phyloP scores from a whole-genome alignment of 768 basidiomycete genomes.

The Suillus lakei region DNA sequence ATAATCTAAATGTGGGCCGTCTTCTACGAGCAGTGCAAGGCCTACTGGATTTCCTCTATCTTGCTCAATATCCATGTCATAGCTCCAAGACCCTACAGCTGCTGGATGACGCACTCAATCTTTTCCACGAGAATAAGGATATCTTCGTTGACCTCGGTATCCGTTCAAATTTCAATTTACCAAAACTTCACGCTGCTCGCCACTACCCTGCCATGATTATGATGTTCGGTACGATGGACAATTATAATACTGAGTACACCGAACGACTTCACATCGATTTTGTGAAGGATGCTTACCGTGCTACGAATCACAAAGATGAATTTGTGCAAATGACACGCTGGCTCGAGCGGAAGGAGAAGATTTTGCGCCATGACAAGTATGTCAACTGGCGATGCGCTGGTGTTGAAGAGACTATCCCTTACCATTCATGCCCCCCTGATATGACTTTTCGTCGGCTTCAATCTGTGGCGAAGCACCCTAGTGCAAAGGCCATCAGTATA shows the following conservation, averaged over 20 bases:
- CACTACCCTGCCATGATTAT: slow-evolving; percentile 41
- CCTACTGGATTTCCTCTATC: slow-evolving; percentile 44
- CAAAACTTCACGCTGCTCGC: slow-evolving; percentile 43
- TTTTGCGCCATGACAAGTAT: slow-evolving; percentile 28
- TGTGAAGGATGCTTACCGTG: slow-evolving; percentile 32
- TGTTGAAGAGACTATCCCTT: slow-evolving; percentile 27
- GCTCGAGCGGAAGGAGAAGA: slow-evolving; percentile 39
- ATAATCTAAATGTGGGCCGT: slow-evolving; percentile 1
- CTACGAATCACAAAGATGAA: slow-evolving; percentile 41
- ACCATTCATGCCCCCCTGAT: slow-evolving; percentile 24
- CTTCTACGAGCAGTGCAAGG: slow-evolving; percentile 18
- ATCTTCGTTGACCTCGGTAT: slow-evolving; percentile 34
- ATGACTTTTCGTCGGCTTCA: slow-evolving; percentile 14
- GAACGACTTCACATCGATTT: slow-evolving; percentile 48
- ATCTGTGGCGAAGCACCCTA: slow-evolving; percentile 31
- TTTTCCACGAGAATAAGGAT: slow-evolving; percentile 43
- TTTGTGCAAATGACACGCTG: slow-evolving; percentile 43
- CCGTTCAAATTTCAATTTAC: slow-evolving; percentile 40
- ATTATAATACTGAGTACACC: slow-evolving; percentile 45
- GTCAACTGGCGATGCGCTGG: slow-evolving; percentile 35
- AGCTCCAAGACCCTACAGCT: slow-evolving; percentile 28
- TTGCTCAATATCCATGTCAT: slow-evolving; percentile 41
- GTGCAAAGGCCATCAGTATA: slow-evolving; percentile 28
- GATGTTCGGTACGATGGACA: slow-evolving; percentile 41
- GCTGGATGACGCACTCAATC: slow-evolving; percentile 31